A percentile compares a stretch with the other conserved stretches of the same genome.
phyloP scores from a whole-genome alignment of 23 red algal species.

The Gracilaria domingensis region DNA sequence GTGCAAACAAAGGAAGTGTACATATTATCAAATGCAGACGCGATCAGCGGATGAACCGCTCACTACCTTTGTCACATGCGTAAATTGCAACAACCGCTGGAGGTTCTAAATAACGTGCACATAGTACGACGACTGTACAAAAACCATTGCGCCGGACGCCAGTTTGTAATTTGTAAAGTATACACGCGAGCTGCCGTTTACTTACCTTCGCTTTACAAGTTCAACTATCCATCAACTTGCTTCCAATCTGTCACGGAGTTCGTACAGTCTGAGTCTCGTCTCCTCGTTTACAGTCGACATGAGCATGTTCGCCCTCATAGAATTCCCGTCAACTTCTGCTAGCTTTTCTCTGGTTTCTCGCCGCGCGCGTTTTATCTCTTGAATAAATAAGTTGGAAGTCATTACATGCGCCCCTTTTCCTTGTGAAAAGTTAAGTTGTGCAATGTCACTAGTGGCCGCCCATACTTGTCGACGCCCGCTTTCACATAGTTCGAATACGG shows the following conservation, averaged over 20 bases:
- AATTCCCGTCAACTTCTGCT: conserved; percentile 18
- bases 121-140: conserved; percentile 1
- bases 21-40: conserved; percentile 99
- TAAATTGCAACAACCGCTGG: conserved; percentile 97
- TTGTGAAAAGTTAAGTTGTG: conserved; percentile 44
- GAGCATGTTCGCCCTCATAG: conserved; percentile 57
- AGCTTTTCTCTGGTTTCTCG: conserved; percentile 46
- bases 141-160: neutral
- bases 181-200: neutral
- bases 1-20: conserved; percentile 90
- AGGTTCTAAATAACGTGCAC: conserved; percentile 62
- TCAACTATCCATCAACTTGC: neutral
- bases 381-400: conserved; percentile 61
- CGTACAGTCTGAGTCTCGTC: conserved; percentile 58
- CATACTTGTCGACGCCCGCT: conserved; percentile 69
- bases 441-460: conserved; percentile 70
- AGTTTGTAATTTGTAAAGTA: neutral
- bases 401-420: conserved; percentile 81
- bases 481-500: conserved; percentile 44
- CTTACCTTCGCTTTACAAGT: neutral
- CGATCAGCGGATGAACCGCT: conserved; percentile 98
- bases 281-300: conserved; percentile 73
- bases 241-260: conserved; percentile 51
- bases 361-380: conserved; percentile 60
- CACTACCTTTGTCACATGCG: conserved; percentile 97